Evolutionary conservation across 495 filamentous ascomycete genomes (phyloP).

Genomic region (Penicillium roqueforti): DNA sequence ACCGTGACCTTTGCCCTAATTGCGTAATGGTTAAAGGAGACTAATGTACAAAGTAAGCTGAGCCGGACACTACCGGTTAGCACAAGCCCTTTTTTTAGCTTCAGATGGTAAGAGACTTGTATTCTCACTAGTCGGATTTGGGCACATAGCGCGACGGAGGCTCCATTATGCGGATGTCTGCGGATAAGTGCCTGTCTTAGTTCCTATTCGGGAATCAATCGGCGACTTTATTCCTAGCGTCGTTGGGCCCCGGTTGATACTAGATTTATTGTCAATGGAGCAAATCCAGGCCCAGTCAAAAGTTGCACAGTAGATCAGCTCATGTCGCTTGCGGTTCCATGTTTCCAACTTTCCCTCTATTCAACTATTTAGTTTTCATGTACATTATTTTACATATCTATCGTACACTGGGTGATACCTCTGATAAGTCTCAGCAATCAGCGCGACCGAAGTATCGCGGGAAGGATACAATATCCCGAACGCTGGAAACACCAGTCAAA

Average conservation of each 20-base stretch:
- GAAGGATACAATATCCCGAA: constrained; percentile 84
- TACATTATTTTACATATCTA: constrained; percentile 19
- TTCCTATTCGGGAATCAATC: background rate
- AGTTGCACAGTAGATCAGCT: background rate
- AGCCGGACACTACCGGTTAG: background rate
- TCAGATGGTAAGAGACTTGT: background rate
- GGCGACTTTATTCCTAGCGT: background rate
- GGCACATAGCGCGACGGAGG: constrained; percentile 1
- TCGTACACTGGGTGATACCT: constrained; percentile 13
- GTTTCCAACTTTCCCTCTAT: background rate
- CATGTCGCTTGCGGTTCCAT: background rate
- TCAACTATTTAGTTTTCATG: background rate
- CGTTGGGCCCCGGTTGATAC: background rate
- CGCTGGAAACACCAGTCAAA: constrained; percentile 74
- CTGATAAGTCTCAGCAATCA: constrained; percentile 58
- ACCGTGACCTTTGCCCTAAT: background rate
- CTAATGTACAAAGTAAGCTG: background rate
- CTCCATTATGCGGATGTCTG: constrained; percentile 2
- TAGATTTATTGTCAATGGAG: background rate
- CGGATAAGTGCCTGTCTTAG: background rate
- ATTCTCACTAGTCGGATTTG: constrained; percentile 3
- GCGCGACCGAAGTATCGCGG: constrained; percentile 88
- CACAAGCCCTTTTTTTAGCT: background rate
- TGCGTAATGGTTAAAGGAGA: background rate
- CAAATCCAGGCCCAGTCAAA: background rate